A percentile compares a stretch with the other conserved stretches of the same genome.
phyloP scores from a whole-genome alignment of 129 eudicot species.

The Tagetes erecta region DNA sequence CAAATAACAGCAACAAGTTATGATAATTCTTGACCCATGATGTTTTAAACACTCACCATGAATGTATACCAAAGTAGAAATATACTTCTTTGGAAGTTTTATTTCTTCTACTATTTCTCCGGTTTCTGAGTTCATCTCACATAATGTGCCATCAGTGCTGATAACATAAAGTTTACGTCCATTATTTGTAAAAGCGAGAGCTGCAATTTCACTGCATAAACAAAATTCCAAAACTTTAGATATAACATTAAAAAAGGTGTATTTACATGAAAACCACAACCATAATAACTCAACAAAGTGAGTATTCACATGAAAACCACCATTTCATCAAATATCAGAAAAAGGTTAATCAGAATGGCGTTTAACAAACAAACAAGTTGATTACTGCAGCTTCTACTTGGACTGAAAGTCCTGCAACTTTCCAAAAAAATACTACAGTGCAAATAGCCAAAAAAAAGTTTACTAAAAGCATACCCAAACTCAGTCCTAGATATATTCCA shows the following conservation, averaged over 20 bases:
- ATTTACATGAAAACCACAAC: slow-evolving; percentile 12
- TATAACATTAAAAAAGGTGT: neutral
- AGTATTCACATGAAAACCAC: neutral
- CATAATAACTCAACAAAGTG: neutral
- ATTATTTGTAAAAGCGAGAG: slow-evolving; percentile 46
- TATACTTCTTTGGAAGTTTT: slow-evolving; percentile 41
- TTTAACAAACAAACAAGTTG: neutral
- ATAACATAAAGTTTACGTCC: slow-evolving; percentile 44
- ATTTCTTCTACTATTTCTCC: slow-evolving; percentile 48
- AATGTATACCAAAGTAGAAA: slow-evolving; percentile 35
- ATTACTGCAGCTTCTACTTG: neutral
- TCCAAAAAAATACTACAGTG: neutral
- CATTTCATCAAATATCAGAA: neutral
- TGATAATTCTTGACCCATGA: neutral
- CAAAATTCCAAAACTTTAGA: slow-evolving; percentile 3
- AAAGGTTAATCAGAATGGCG: neutral
- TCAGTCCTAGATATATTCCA: slow-evolving; percentile 52
- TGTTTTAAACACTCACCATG: slow-evolving; percentile 38
- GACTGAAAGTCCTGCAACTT: neutral
- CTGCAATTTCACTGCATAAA: slow-evolving; percentile 45
- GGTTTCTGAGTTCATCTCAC: slow-evolving; percentile 50
- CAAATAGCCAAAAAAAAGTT: neutral
- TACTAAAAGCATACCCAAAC: slow-evolving; percentile 42
- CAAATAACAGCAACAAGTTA: neutral
- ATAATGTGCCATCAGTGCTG: slow-evolving; percentile 40